Conservation (phyloP, 2,329 filamentous ascomycete genomes). For the Cordyceps fumosorosea region DNA sequence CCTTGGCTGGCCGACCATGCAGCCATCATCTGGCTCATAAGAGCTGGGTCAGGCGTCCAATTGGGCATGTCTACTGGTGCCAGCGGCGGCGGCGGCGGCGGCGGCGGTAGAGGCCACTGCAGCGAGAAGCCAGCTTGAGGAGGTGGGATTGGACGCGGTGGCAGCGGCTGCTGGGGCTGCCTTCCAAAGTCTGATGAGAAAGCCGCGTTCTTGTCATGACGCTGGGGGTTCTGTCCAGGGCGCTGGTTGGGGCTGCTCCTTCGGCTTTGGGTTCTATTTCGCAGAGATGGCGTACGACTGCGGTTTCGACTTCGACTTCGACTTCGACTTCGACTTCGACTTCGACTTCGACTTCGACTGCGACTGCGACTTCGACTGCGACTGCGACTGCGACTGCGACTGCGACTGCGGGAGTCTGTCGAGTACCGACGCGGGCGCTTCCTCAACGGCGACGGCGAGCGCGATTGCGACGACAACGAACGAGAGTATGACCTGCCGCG, state of each 20-base stretch:
- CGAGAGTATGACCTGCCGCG: slow-evolving; percentile 26
- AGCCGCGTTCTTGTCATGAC: slow-evolving; percentile 19
- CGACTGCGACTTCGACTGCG: slow-evolving; percentile 14
- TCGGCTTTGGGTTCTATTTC: slow-evolving; percentile 17
- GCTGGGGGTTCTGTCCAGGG: slow-evolving; percentile 27
- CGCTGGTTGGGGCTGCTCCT: slow-evolving; percentile 19
- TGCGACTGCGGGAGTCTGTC: slow-evolving; percentile 17
- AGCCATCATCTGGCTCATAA: slow-evolving; percentile 14
- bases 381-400: neutral
- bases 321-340: slow-evolving; percentile 15
- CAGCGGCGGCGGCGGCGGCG: slow-evolving; percentile 30
- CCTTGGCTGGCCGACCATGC: slow-evolving; percentile 7
- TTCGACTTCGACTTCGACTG: neutral
- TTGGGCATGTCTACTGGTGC: slow-evolving; percentile 12
- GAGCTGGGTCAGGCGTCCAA: slow-evolving; percentile 17
- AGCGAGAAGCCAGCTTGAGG: slow-evolving; percentile 29
- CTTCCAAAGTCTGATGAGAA: slow-evolving; percentile 21
- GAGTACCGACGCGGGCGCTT: slow-evolving; percentile 24
- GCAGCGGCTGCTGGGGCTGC: slow-evolving; percentile 27
- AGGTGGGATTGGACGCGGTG: slow-evolving; percentile 22
- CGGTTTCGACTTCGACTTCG: neutral
- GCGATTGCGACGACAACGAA: slow-evolving; percentile 21
- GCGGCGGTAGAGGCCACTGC: slow-evolving; percentile 33
- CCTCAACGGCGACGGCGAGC: slow-evolving; percentile 26
- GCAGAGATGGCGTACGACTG: slow-evolving; percentile 13